Evolutionary conservation across 148 eudicot species (phyloP), one percentile per base, ranked within the genome.

Genomic region (Spergularia marina): DNA sequence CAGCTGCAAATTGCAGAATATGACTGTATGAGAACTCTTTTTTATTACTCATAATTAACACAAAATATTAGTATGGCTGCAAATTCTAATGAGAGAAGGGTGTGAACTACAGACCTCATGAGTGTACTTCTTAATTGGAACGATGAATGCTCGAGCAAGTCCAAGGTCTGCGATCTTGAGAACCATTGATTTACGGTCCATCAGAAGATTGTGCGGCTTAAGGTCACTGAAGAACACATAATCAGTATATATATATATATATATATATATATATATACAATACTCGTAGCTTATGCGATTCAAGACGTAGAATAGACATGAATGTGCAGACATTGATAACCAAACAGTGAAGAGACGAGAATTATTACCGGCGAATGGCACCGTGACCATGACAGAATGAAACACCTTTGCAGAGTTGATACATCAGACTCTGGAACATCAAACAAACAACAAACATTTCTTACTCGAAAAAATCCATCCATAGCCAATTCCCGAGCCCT

Each of bases 101-200:
- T 18, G 4, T 16, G 54, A 41, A 34, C 14, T 49, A 16, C 12
- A 4, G 80, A 94, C 98, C 97, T 95, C 98, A 78, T 95, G 98
- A 66, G 98, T 92, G 49, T 92, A 95, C 91, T 95, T 90, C 85
- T 95, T 95, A 21, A 95, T 83, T 23, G 98, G 98, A 41, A 95
- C 76, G 49, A 88, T 87, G 76, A 86, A 90, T 25, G 97, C 96
- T 56, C 98, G 83, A 58, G 97, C 98, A 73, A 95, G 83, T 23
- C 97, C 98, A 75, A 95, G 96, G 85, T 92, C 98, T 17, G 97
- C 97, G 64, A 95, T 90, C 80, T 95, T 95, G 65, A 90, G 97
- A 76, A 74, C 79, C 81, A 76, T 74, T 4, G 91, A 86, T 81
- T 90, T 92, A 61, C 82, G 89, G 69, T 92, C 98, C 98, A 95